Conservation (phyloP, 768 basidiomycete genomes). For the Piloderma croceum region DNA sequence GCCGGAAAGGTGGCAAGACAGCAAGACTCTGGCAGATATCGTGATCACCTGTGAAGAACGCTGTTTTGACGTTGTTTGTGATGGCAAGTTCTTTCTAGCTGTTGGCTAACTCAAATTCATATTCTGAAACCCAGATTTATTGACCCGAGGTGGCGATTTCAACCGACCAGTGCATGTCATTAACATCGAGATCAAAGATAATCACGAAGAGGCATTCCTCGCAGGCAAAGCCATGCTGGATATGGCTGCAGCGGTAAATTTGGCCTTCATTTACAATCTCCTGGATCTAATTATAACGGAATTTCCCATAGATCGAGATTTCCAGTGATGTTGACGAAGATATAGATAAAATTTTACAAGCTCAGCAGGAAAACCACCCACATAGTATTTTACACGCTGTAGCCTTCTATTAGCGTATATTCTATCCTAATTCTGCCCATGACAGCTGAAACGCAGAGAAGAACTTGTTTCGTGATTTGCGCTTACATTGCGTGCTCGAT, state of each 20-base stretch:
- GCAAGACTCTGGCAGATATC: slow-evolving; percentile 81
- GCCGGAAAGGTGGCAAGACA: slow-evolving; percentile 97
- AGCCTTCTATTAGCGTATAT: slow-evolving; percentile 66
- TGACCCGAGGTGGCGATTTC: slow-evolving; percentile 83
- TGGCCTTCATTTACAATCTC: slow-evolving; percentile 5
- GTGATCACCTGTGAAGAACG: slow-evolving; percentile 99
- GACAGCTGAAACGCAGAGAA: slow-evolving; percentile 1
- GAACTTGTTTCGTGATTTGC: slow-evolving; percentile 12
- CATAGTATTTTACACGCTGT: slow-evolving; percentile 89
- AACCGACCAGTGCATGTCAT: slow-evolving; percentile 94
- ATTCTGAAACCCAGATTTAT: no score
- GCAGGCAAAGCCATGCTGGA: slow-evolving; percentile 95
- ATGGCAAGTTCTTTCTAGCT: slow-evolving; percentile 53
- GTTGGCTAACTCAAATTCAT: slow-evolving; percentile 13
- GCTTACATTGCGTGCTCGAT: slow-evolving; percentile 42
- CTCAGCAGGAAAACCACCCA: slow-evolving; percentile 85
- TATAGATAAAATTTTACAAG: slow-evolving; percentile 79
- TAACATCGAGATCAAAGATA: slow-evolving; percentile 98
- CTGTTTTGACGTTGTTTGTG: slow-evolving; percentile 97
- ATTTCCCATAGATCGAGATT: slow-evolving; percentile 64
- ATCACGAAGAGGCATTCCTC: slow-evolving; percentile 95
- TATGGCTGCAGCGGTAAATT: slow-evolving; percentile 78
- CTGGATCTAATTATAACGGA: slow-evolving; percentile 8
- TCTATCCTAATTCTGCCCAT: slow-evolving; percentile 3
- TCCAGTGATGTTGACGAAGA: slow-evolving; percentile 86